phyloP scores from a whole-genome alignment of 345 rosid genomes.

The Atalantia buxifolia region DNA sequence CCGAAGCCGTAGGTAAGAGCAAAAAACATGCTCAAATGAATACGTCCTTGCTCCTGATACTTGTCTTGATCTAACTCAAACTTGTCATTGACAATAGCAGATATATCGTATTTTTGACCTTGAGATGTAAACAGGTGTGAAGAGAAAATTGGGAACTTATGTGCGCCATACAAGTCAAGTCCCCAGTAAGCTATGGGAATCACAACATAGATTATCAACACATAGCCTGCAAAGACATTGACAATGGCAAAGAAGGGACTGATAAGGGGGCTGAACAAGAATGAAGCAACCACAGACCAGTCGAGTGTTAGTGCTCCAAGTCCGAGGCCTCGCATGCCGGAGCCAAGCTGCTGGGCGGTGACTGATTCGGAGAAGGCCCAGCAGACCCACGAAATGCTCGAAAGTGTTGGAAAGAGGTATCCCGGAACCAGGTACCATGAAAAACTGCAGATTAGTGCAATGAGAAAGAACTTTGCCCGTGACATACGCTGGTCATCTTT shows the following conservation, averaged over 20 bases:
- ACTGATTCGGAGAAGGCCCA: slow-evolving; percentile 79
- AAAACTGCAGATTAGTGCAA: slow-evolving; percentile 72
- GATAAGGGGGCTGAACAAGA: slow-evolving; percentile 78
- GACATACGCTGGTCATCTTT: slow-evolving; percentile 68
- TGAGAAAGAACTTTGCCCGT: slow-evolving; percentile 77
- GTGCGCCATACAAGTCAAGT: slow-evolving; percentile 52
- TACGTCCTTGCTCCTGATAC: slow-evolving; percentile 70
- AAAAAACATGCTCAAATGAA: slow-evolving; percentile 84
- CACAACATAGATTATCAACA: slow-evolving; percentile 53
- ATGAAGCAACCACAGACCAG: slow-evolving; percentile 78
- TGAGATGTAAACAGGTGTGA: slow-evolving; percentile 69
- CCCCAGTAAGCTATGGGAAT: slow-evolving; percentile 78
- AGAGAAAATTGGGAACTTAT: slow-evolving; percentile 73
- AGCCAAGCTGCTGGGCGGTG: slow-evolving; percentile 84
- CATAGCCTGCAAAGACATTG: slow-evolving; percentile 58
- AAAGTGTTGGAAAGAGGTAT: slow-evolving; percentile 70
- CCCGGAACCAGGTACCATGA: slow-evolving; percentile 77
- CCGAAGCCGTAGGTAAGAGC: slow-evolving; percentile 78
- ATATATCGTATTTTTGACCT: slow-evolving; percentile 57
- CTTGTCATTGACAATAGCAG: slow-evolving; percentile 65
- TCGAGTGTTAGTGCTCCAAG: slow-evolving; percentile 82
- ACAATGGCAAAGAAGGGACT: slow-evolving; percentile 86
- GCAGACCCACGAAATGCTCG: slow-evolving; percentile 85
- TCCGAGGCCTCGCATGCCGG: slow-evolving; percentile 84
- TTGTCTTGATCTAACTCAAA: slow-evolving; percentile 61